These are phyloP conservation scores for Epichloe amarillans DNA, from an alignment of 2,329 filamentous ascomycete species.

Conservation along the genomic window DNA sequence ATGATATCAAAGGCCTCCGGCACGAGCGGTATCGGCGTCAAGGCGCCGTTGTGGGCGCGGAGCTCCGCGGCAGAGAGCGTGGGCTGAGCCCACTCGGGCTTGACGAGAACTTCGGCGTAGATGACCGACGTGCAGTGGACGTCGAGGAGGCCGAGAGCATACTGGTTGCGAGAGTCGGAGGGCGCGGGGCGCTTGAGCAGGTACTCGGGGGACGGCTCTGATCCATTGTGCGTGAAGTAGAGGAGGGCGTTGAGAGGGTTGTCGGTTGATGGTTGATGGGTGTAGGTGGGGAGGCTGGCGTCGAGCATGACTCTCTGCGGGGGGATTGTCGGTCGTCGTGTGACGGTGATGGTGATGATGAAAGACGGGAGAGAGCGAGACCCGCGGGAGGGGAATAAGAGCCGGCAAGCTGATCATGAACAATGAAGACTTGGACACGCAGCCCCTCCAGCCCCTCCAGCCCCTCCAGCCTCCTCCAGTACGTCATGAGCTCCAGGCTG, in stretches of 20 bases:
- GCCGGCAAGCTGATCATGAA: too few relatives aligned
- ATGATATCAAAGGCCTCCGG: slow-evolving; percentile 73
- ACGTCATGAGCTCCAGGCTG: too few relatives aligned
- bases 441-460: too few relatives aligned
- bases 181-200: slow-evolving; percentile 61
- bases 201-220: slow-evolving; percentile 71
- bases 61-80: slow-evolving; percentile 70
- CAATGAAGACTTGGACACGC: too few relatives aligned
- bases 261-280: slow-evolving; percentile 37
- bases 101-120: slow-evolving; percentile 74
- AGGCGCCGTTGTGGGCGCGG: slow-evolving; percentile 47
- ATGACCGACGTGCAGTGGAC: slow-evolving; percentile 68
- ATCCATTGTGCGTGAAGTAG: slow-evolving; percentile 57
- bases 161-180: slow-evolving; percentile 63
- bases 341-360: too few relatives aligned
- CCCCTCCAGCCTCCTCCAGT: too few relatives aligned
- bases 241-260: slow-evolving; percentile 43
- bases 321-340: too few relatives aligned
- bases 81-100: slow-evolving; percentile 76
- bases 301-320: slow-evolving; percentile 53
- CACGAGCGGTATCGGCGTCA: slow-evolving; percentile 54
- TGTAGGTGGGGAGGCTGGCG: slow-evolving; percentile 76
- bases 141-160: slow-evolving; percentile 76
- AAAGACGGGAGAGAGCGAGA: too few relatives aligned
- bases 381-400: too few relatives aligned